Conservation (phyloP, 305 asterid genomes). For the Fraxinus sp. region DNA sequence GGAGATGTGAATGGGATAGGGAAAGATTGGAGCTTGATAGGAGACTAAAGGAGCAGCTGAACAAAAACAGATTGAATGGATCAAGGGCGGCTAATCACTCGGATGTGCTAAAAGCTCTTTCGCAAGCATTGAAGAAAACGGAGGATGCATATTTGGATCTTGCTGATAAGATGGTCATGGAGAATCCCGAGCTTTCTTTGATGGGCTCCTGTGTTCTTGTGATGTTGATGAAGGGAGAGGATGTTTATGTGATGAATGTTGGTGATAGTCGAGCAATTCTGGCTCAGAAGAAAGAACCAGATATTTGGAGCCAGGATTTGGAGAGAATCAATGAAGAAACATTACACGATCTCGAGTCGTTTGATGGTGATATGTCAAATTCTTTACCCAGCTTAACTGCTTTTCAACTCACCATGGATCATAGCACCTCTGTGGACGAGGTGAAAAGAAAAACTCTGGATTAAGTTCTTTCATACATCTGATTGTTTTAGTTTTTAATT, state of each 20-base stretch:
- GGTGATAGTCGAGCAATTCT: constrained; percentile 93
- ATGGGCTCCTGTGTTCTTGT: constrained; percentile 97
- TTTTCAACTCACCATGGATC: constrained; percentile 81
- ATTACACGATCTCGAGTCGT: constrained; percentile 59
- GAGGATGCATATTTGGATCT: constrained; percentile 74
- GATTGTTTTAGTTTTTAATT: neutral
- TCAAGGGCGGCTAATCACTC: constrained; percentile 47
- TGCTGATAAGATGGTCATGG: constrained; percentile 71
- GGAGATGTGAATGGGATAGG: constrained; percentile 88
- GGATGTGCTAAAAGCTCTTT: constrained; percentile 78
- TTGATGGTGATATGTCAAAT: constrained; percentile 49
- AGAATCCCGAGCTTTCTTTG: constrained; percentile 85
- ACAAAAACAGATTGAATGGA: constrained; percentile 40
- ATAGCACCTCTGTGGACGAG: constrained; percentile 84
- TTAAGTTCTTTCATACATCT: neutral
- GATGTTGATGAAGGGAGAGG: constrained; percentile 90
- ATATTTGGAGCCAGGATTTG: constrained; percentile 87
- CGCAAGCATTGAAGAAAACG: constrained; percentile 68
- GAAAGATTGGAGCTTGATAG: constrained; percentile 89
- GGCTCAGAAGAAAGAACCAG: constrained; percentile 66
- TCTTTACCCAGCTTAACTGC: constrained; percentile 51
- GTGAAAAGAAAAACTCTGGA: constrained; percentile 26
- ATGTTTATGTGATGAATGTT: constrained; percentile 86
- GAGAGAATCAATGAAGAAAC: constrained; percentile 93
- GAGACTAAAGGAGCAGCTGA: constrained; percentile 64